These are phyloP conservation scores for Teunomyces barrocoloradensis DNA, from an alignment of 805 yeast genomes.

Conservation along the genomic window DNA sequence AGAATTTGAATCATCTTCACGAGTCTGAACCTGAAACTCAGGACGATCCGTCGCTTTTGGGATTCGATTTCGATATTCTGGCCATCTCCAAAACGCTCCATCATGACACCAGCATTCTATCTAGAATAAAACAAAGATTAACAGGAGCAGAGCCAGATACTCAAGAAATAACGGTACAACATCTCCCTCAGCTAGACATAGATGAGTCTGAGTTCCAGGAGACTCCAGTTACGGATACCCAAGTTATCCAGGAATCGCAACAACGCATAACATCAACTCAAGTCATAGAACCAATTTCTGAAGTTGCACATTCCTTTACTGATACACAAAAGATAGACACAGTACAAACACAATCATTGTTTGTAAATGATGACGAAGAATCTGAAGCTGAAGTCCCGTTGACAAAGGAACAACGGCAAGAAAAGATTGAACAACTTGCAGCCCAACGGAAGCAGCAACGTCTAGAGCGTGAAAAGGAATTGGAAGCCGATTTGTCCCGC, in stretches of 20 bases:
- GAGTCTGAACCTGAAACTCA: slow-evolving; percentile 5
- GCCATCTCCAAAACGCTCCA: slow-evolving; percentile 6
- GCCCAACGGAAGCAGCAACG: slow-evolving; percentile 18
- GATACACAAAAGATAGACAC: background rate
- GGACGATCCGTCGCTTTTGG: background rate
- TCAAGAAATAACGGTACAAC: slow-evolving; percentile 10
- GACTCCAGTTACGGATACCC: background rate
- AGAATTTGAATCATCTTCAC: slow-evolving; percentile 2
- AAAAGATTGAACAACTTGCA: slow-evolving; percentile 16
- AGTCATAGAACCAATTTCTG: background rate
- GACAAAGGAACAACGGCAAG: slow-evolving; percentile 16
- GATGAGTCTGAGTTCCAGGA: slow-evolving; percentile 16
- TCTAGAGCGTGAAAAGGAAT: slow-evolving; percentile 15
- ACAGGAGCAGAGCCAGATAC: background rate
- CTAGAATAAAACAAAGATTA: slow-evolving; percentile 4
- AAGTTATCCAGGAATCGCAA: slow-evolving; percentile 3
- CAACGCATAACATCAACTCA: slow-evolving; percentile 8
- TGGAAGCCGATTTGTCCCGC: slow-evolving; percentile 32
- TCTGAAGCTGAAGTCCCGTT: slow-evolving; percentile 3
- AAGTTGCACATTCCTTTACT: background rate
- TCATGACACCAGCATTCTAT: slow-evolving; percentile 3
- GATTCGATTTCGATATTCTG: slow-evolving; percentile 5
- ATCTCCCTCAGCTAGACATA: slow-evolving; percentile 34
- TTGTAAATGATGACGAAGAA: background rate
- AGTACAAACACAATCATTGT: background rate